Evolutionary conservation across 805 yeast species (phyloP).

Genomic region (Jamesozyma hellenica): DNA sequence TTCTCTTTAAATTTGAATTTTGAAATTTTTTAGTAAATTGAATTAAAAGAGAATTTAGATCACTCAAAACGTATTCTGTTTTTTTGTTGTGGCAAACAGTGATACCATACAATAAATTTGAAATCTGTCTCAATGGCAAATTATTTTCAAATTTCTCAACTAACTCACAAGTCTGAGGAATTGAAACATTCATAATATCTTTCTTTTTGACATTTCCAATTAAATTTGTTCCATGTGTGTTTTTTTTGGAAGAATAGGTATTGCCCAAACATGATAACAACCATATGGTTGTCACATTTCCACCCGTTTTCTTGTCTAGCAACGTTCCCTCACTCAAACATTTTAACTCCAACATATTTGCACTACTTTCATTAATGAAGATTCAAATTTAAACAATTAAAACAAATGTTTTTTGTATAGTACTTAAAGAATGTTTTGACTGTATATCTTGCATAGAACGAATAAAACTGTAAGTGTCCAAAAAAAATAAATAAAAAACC

Average conservation of each 20-base stretch:
- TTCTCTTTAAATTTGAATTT: not conserved
- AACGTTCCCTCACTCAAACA: too few species aligned
- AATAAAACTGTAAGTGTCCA: too few species aligned
- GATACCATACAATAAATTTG: slow-evolving; percentile 26
- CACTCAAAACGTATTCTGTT: slow-evolving; percentile 25
- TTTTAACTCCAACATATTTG: too few species aligned
- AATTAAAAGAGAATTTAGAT: slow-evolving; percentile 14
- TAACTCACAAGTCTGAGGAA: slow-evolving; percentile 24
- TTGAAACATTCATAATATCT: slow-evolving; percentile 26
- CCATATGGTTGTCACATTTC: slow-evolving; percentile 25
- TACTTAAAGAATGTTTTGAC: too few species aligned
- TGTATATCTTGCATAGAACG: too few species aligned
- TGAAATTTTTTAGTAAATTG: slow-evolving; percentile 14
- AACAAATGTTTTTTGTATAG: too few species aligned
- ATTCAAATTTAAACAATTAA: too few species aligned
- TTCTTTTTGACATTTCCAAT: slow-evolving; percentile 14
- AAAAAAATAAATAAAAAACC: too few species aligned
- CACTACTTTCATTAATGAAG: too few species aligned
- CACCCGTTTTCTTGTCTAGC: not conserved
- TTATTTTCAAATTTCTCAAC: slow-evolving; percentile 13
- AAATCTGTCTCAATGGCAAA: slow-evolving; percentile 22
- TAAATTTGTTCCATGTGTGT: not conserved
- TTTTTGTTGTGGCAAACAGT: slow-evolving; percentile 26
- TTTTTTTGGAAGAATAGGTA: not conserved
- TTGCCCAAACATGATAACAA: slow-evolving; percentile 23